Percentiles rank a stretch among this genome's conserved stretches.
phyloP scores from a whole-genome alignment of 352 stramenopile species.

The Globisporangium uncinulatum region DNA sequence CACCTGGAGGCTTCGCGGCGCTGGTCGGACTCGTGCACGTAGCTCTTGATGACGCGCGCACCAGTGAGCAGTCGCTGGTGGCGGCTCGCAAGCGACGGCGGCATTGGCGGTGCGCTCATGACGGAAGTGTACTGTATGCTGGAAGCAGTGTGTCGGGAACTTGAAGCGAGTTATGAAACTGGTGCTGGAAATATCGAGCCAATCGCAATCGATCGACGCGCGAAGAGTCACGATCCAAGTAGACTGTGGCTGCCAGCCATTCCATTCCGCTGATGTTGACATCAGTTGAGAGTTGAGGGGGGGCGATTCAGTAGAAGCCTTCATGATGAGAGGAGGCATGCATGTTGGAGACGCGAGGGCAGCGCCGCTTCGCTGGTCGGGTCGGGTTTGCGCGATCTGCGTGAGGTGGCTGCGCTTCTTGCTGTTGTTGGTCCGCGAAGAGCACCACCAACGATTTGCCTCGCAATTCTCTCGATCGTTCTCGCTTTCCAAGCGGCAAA shows the following conservation, averaged over 20 bases:
- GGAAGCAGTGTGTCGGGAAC: not conserved
- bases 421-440: not conserved
- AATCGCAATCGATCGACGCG: not conserved
- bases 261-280: not conserved
- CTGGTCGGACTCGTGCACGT: slow-evolving; percentile 38
- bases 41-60: slow-evolving; percentile 38
- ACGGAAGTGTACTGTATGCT: not conserved
- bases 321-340: too few species aligned
- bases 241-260: not conserved
- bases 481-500: too few species aligned
- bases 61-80: slow-evolving; percentile 19
- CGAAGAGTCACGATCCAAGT: not conserved
- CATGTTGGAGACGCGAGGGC: not conserved
- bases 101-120: not conserved
- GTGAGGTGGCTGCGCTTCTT: not conserved
- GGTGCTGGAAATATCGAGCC: not conserved
- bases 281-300: not conserved
- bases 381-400: not conserved
- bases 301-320: not conserved
- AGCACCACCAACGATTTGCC: too few species aligned
- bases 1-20: slow-evolving; percentile 31
- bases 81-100: slow-evolving; percentile 2
- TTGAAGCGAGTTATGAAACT: not conserved
- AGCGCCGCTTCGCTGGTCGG: too few species aligned
- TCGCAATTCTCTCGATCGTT: too few species aligned